Conservation (phyloP, 495 filamentous ascomycete species). For the Lophium mytilinum region DNA sequence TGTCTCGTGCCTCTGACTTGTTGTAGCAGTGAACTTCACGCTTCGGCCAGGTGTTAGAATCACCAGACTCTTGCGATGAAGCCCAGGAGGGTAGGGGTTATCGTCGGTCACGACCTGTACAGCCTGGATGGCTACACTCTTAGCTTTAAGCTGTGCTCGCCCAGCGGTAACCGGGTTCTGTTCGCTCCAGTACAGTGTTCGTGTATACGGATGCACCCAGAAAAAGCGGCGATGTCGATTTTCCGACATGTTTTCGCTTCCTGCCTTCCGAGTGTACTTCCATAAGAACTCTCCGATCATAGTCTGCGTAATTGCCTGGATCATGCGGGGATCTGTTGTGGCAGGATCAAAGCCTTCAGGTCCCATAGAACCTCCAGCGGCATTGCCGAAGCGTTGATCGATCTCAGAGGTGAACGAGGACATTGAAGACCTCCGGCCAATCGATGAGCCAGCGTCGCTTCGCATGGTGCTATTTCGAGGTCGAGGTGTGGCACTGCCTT, state of each 20-base stretch:
- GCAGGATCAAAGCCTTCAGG: conserved; percentile 50
- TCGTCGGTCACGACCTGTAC: conserved; percentile 93
- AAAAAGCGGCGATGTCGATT: conserved; percentile 92
- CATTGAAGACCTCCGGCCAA: conserved; percentile 66
- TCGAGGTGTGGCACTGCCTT: conserved; percentile 50
- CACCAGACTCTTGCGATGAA: conserved; percentile 87
- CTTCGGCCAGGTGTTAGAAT: conserved; percentile 81
- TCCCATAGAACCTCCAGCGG: conserved; percentile 48
- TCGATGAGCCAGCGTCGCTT: conserved; percentile 46
- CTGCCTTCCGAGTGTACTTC: conserved; percentile 95
- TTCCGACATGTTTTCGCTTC: conserved; percentile 73
- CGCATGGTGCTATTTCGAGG: conserved; percentile 40
- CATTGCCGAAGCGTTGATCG: conserved; percentile 79
- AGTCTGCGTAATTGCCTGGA: conserved; percentile 97
- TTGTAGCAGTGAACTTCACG: conserved; percentile 88
- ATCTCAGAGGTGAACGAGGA: conserved; percentile 94
- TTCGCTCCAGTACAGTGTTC: conserved; percentile 94
- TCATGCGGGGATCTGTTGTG: conserved; percentile 89
- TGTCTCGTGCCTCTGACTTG: conserved; percentile 88
- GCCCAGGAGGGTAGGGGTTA: conserved; percentile 87
- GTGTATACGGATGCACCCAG: conserved; percentile 98
- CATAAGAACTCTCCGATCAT: conserved; percentile 99
- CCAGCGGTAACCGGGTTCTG: conserved; percentile 74
- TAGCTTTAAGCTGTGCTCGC: conserved; percentile 71
- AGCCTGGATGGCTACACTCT: conserved; percentile 90